Base-by-base conservation (phyloP, 78 protist genomes). In the Isochrysis galbana region DNA sequence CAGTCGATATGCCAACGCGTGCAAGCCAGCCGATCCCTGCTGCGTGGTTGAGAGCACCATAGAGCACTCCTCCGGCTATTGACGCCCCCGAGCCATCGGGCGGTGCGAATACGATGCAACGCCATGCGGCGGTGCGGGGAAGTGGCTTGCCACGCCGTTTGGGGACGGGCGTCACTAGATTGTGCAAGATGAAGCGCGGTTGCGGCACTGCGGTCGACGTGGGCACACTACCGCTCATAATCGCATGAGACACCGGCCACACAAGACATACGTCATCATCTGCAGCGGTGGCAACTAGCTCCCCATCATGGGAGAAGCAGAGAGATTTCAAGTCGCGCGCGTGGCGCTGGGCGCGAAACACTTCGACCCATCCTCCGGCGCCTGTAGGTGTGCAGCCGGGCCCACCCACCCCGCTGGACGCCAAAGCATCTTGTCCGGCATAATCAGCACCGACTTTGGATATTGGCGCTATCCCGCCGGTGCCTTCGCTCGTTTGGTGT, bases 101-200 rank as follows among this genome's bases (percentile, higher is more conserved):
- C n/a, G 4, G 5, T 11, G 74, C 74, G 29, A 61, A 17, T 10
- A 7, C 36, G 29, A 61, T 10, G 74, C 74, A 61, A 7, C 74
- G 74, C 74, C 74, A 61, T 32, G 10, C n/a, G 36, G 74, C 23
- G 36, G 74, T 23, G 29, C 3, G 5, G n/a, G 74, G 74, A 10
- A 61, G n/a, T 10, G n/a, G 74, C 74, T 61, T 61, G 74, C 74
- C 74, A 32, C 74, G 74, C 74, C 74, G 74, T 32, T 61, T 61
- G 74, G 74, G 74, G 36, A 32, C n/a, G 5, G 74, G 74, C n/a
- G 10, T 7, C 74, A 61, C n/a, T 7, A 61, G 14, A 32, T 61
- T 61, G 74, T 61, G 74, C 74, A 23, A 51, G 29, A 7, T 7
- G 14, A 51, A 51, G 29, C 29, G 29, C 29, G 61, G 61, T 14